Conservation (phyloP, 2,329 filamentous ascomycete genomes). For the Aspergillus japonicus region DNA sequence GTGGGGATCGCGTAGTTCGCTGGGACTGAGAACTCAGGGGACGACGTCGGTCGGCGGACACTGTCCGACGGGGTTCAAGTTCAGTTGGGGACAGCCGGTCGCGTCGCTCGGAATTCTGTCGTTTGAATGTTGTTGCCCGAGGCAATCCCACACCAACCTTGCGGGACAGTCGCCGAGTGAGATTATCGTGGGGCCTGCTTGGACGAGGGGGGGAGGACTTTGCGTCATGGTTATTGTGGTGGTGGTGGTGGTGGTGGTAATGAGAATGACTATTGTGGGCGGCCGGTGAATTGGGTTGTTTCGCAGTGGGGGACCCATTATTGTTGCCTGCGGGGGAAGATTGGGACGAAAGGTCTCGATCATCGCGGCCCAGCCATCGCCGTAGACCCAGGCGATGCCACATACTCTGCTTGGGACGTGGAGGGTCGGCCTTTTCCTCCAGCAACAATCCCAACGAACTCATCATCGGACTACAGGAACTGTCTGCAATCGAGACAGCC, state of each 20-base stretch:
- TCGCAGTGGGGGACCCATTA: conserved; percentile 11
- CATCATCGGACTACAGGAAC: conserved; percentile 37
- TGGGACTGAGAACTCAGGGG: conserved; percentile 43
- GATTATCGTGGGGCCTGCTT: conserved; percentile 29
- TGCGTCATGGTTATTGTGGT: conserved; percentile 15
- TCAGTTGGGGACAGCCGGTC: conserved; percentile 68
- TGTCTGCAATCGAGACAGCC: conserved; percentile 44
- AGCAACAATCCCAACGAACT: conserved; percentile 34
- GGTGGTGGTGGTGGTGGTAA: conserved; percentile 9
- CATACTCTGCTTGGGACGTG: conserved; percentile 44
- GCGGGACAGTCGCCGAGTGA: conserved; percentile 39
- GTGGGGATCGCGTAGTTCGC: conserved; percentile 44
- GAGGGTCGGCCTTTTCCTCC: conserved; percentile 34
- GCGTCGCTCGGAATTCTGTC: conserved; percentile 77
- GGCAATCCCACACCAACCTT: conserved; percentile 74
- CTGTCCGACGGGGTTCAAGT: conserved; percentile 64
- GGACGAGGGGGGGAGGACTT: conserved; percentile 16
- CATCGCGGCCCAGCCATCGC: conserved; percentile 45
- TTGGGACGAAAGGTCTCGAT: conserved; percentile 33
- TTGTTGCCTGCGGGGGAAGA: conserved; percentile 17
- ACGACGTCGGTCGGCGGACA: conserved; percentile 56
- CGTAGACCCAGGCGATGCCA: conserved; percentile 46
- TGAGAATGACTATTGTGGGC: conserved; percentile 6
- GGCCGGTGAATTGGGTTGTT: conserved; percentile 14
- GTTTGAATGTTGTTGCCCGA: conserved; percentile 73